Conservation (phyloP, 805 yeast species). For the Yueomyces sinensis region DNA sequence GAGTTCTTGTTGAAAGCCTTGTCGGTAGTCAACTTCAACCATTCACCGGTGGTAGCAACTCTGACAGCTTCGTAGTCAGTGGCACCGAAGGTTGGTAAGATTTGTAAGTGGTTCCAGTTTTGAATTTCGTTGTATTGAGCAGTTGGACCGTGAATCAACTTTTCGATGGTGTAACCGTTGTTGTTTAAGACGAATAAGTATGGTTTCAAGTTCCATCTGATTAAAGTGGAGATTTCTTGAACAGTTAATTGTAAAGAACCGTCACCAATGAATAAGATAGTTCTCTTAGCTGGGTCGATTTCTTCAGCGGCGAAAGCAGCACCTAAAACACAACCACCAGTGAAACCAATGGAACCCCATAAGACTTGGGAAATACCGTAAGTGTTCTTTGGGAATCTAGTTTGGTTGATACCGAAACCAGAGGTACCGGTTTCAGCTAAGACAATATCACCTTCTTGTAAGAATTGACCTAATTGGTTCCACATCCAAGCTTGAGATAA, state of each 20-base stretch:
- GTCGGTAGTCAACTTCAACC: constrained; percentile 31
- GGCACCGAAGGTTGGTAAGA: constrained; percentile 38
- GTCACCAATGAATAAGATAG: constrained; percentile 57
- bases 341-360: constrained; percentile 66
- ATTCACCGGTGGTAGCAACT: constrained; percentile 43
- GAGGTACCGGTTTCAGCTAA: constrained; percentile 68
- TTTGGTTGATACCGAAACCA: constrained; percentile 55
- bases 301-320: constrained; percentile 59
- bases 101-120: constrained; percentile 49
- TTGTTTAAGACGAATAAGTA: constrained; percentile 58
- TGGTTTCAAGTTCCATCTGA: constrained; percentile 53
- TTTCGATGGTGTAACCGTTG: constrained; percentile 64
- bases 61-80: constrained; percentile 38
- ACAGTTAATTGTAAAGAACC: constrained; percentile 66
- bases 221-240: constrained; percentile 58
- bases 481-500: constrained; percentile 57
- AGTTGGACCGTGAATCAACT: constrained; percentile 54
- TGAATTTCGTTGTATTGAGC: constrained; percentile 57
- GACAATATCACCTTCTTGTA: constrained; percentile 52
- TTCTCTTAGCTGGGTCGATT: constrained; percentile 46
- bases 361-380: constrained; percentile 61
- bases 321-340: constrained; percentile 56
- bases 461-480: constrained; percentile 50
- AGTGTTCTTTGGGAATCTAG: constrained; percentile 49
- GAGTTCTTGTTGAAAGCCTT: constrained; percentile 38